These are phyloP conservation scores for Hypholoma fasciculare DNA, from an alignment of 768 basidiomycete genomes.

Conservation along the genomic window DNA sequence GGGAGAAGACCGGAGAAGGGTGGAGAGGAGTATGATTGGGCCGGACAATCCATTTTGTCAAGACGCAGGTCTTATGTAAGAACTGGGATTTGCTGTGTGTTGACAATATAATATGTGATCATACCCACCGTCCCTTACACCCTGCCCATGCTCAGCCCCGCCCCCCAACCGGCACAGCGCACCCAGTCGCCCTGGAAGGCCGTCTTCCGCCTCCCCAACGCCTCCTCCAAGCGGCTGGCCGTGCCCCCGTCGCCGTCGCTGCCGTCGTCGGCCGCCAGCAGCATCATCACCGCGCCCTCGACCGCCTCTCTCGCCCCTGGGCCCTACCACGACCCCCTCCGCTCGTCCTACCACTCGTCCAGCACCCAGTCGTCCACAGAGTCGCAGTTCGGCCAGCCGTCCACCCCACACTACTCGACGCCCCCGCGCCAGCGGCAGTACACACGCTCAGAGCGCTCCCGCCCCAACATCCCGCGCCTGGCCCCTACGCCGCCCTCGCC, in stretches of 20 bases:
- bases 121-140: constrained; percentile 13
- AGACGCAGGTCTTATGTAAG: constrained; percentile 29
- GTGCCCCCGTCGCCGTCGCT: constrained; percentile 42
- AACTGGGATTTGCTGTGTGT: constrained; percentile 23
- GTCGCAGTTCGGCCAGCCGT: constrained; percentile 44
- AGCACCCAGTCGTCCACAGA: constrained; percentile 78
- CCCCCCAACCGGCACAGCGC: constrained; percentile 18
- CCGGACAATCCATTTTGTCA: not conserved
- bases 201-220: constrained; percentile 67
- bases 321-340: constrained; percentile 59
- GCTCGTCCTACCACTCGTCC: constrained; percentile 80
- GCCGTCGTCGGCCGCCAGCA: constrained; percentile 19
- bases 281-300: constrained; percentile 53
- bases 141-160: constrained; percentile 25
- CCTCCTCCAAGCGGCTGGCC: constrained; percentile 61
- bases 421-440: constrained; percentile 34
- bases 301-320: constrained; percentile 54
- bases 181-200: constrained; percentile 62
- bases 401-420: constrained; percentile 29
- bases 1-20: not conserved
- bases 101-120: constrained; percentile 21
- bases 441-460: constrained; percentile 44
- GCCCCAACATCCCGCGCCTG: constrained; percentile 18
- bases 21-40: not conserved
- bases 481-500: constrained; percentile 24